Conservation (phyloP, 2,329 filamentous ascomycete genomes). For the Colletotrichum graminicola region DNA sequence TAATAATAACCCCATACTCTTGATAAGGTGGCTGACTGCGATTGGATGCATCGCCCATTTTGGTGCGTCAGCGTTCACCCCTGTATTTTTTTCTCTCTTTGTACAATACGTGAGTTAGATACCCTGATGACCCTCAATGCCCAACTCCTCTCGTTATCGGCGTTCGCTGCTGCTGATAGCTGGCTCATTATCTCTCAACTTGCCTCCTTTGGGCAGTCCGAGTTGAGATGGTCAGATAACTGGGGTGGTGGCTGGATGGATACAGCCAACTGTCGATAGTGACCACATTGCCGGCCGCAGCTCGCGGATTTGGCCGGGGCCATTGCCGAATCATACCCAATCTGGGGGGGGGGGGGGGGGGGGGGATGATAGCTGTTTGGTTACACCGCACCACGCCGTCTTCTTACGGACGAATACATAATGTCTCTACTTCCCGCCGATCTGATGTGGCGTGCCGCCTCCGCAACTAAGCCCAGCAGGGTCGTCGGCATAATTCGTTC, state of each 20-base stretch:
- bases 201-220: background rate
- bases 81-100: background rate
- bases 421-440: slow-evolving; percentile 22
- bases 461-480: slow-evolving; percentile 5
- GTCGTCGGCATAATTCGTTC: slow-evolving; percentile 3
- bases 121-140: slow-evolving; percentile 23
- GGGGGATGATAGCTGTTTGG: slow-evolving; percentile 10
- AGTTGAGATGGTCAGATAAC: background rate
- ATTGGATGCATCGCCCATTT: slow-evolving; percentile 31
- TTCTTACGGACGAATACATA: slow-evolving; percentile 38
- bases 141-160: slow-evolving; percentile 19
- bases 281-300: background rate
- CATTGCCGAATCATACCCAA: slow-evolving; percentile 13
- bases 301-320: slow-evolving; percentile 3
- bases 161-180: background rate
- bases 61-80: slow-evolving; percentile 22
- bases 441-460: background rate
- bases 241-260: background rate
- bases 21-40: slow-evolving; percentile 31
- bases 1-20: background rate
- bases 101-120: background rate
- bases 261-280: slow-evolving; percentile 6
- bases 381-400: slow-evolving; percentile 15
- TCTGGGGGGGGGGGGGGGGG: background rate
- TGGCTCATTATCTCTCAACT: background rate